A percentile compares a stretch with the other conserved stretches of the same genome.
phyloP scores from a whole-genome alignment of 805 yeast genomes.

The Candida saitoana region DNA sequence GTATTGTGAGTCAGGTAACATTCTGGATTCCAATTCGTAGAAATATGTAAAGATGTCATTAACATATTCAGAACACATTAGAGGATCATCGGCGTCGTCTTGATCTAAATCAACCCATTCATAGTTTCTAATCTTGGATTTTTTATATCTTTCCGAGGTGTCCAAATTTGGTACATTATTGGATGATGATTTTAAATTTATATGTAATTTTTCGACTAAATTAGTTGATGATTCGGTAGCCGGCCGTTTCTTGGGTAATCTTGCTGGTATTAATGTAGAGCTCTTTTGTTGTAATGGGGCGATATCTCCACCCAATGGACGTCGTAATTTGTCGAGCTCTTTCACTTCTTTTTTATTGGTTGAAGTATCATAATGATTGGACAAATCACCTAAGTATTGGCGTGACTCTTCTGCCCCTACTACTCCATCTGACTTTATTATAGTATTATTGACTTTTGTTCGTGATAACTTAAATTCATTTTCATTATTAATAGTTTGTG shows the following conservation, averaged over 20 bases:
- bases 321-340: constrained; percentile 15
- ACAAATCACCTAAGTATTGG: constrained; percentile 35
- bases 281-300: constrained; percentile 24
- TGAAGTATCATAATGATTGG: constrained; percentile 30
- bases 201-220: constrained; percentile 31
- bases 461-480: constrained; percentile 36
- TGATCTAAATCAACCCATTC: constrained; percentile 72
- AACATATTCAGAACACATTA: constrained; percentile 93
- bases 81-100: constrained; percentile 63
- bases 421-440: background rate
- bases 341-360: constrained; percentile 5
- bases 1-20: constrained; percentile 71
- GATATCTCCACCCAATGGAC: constrained; percentile 33
- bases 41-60: constrained; percentile 80
- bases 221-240: constrained; percentile 55
- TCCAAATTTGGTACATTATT: constrained; percentile 3
- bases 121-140: constrained; percentile 39
- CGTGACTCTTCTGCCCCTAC: constrained; percentile 12
- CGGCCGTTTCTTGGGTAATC: constrained; percentile 48
- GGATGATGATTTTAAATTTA: constrained; percentile 7
- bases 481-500: constrained; percentile 30
- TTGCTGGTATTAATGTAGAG: constrained; percentile 18
- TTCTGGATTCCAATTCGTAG: constrained; percentile 64
- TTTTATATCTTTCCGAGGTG: constrained; percentile 26
- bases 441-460: constrained; percentile 18